These are phyloP conservation scores for Tuber calosporum DNA, from an alignment of 495 filamentous ascomycete species.

Conservation along the genomic window DNA sequence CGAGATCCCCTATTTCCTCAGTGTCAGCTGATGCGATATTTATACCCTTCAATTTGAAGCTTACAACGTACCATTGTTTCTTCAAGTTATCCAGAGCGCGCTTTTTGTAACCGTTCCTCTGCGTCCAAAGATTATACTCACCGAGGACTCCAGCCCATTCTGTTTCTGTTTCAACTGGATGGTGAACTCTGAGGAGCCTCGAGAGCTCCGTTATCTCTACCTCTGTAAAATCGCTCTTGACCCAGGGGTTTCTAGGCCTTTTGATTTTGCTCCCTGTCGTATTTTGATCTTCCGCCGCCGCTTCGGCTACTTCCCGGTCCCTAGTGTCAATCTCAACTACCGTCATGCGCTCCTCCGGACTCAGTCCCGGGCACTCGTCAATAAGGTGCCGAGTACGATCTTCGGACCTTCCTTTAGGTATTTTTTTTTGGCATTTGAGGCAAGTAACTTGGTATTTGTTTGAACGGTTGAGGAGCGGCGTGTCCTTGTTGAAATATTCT, in stretches of 20 bases:
- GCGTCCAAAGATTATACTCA: slow-evolving; percentile 32
- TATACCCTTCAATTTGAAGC: not conserved
- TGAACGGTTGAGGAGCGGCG: slow-evolving; percentile 32
- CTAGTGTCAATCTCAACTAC: slow-evolving; percentile 25
- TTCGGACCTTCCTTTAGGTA: slow-evolving; percentile 33
- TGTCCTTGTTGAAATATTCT: slow-evolving; percentile 36
- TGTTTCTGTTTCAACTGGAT: slow-evolving; percentile 23
- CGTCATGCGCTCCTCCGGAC: slow-evolving; percentile 23
- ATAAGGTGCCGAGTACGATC: slow-evolving; percentile 28
- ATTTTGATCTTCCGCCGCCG: slow-evolving; percentile 10
- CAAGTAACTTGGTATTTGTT: slow-evolving; percentile 37
- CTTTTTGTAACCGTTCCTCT: slow-evolving; percentile 26
- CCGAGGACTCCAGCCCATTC: slow-evolving; percentile 19
- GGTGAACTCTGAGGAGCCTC: slow-evolving; percentile 22
- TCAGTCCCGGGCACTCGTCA: slow-evolving; percentile 33
- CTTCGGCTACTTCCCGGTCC: slow-evolving; percentile 20
- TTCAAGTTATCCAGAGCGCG: slow-evolving; percentile 21
- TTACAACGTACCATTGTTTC: slow-evolving; percentile 28
- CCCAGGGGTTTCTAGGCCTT: slow-evolving; percentile 11
- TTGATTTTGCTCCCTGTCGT: slow-evolving; percentile 8
- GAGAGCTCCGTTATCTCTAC: slow-evolving; percentile 19
- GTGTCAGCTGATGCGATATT: slow-evolving; percentile 5
- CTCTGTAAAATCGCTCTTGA: slow-evolving; percentile 14
- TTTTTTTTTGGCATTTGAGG: slow-evolving; percentile 30
- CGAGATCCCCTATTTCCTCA: slow-evolving; percentile 20